Base-by-base conservation (phyloP, 352 stramenopile genomes). In the Phytophthora lateralis region DNA sequence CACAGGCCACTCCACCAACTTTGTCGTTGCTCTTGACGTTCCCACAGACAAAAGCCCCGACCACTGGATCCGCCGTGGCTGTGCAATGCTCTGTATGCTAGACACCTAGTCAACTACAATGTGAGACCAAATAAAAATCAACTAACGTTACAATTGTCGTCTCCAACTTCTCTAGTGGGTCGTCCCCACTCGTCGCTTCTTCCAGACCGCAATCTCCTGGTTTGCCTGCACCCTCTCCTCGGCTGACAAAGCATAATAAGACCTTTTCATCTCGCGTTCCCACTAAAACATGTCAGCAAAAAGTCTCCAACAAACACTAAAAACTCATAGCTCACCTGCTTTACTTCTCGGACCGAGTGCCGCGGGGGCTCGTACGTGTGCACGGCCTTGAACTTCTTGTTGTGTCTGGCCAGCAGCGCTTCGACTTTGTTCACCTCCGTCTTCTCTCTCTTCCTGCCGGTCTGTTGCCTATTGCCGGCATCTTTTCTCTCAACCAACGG, bases 1-100 rank as follows among this genome's bases (percentile, higher is more conserved):
- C 1, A 98, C 93, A 0, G 93, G 93, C 11, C 93, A 98, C 70
- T 97, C 88, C 39, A 98, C 93, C 20, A 98, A 98, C 71, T 98
- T 98, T 60, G 88, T 98, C 52, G 89, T 97, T 0, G 64, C 72
- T 5, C 73, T 98, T 5, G 76, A 94, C 47, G 80, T 98, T 11
- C 88, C 90, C 2, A 97, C 86, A 1, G 75, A 90, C 49, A 85
- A 92, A 66, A 75, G 75, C 32, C 76, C 80, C 1, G 85, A 98
- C 68, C 87, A 97, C 72, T 98, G 93, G 91, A 96, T 98, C 64
- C 80, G 94, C n/a, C 78, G 93, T 11, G 93, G 93, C 37, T 97
- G 91, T 42, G 93, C 94, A 6, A 96, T 98, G 85, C 83, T 98
- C 17, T 98, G 91, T 59, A 97, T 98, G 88, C 75, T 97, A 10